Conservation (phyloP, 306 rosid species). For the Psophocarpus tetragonolobus region DNA sequence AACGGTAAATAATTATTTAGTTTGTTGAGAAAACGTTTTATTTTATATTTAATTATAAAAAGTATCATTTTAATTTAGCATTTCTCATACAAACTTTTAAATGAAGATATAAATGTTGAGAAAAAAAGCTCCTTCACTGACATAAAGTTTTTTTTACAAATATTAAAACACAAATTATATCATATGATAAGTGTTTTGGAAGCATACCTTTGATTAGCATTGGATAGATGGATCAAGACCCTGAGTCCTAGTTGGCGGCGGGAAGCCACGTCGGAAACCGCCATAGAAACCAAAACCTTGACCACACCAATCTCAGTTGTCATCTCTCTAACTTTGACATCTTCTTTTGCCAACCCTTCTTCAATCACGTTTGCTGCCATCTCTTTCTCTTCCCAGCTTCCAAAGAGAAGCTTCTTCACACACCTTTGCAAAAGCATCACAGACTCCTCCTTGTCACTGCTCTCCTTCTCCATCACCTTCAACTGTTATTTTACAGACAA, state of each 20-base stretch:
- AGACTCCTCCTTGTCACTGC: slow-evolving; percentile 9
- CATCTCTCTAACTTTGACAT: slow-evolving; percentile 53
- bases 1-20: background rate
- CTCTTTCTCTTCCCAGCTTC: slow-evolving; percentile 75
- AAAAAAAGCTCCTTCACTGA: too few species aligned
- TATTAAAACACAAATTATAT: too few species aligned
- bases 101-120: too few species aligned
- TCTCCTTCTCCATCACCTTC: slow-evolving; percentile 28
- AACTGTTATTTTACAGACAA: background rate
- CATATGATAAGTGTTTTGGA: too few species aligned
- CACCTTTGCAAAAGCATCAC: slow-evolving; percentile 50
- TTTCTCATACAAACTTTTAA: too few species aligned
- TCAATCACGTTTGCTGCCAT: slow-evolving; percentile 54
- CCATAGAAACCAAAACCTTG: slow-evolving; percentile 69
- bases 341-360: slow-evolving; percentile 48
- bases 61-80: too few species aligned
- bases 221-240: slow-evolving; percentile 57
- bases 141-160: too few species aligned
- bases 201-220: slow-evolving; percentile 61
- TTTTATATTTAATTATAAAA: too few species aligned
- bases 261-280: slow-evolving; percentile 36
- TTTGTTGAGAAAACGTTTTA: too few species aligned
- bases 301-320: slow-evolving; percentile 64
- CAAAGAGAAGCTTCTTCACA: slow-evolving; percentile 80
- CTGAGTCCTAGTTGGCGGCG: slow-evolving; percentile 43